These are phyloP conservation scores for Yamadazyma trypodendri DNA, from an alignment of 1,139 yeast species.

Conservation along the genomic window DNA sequence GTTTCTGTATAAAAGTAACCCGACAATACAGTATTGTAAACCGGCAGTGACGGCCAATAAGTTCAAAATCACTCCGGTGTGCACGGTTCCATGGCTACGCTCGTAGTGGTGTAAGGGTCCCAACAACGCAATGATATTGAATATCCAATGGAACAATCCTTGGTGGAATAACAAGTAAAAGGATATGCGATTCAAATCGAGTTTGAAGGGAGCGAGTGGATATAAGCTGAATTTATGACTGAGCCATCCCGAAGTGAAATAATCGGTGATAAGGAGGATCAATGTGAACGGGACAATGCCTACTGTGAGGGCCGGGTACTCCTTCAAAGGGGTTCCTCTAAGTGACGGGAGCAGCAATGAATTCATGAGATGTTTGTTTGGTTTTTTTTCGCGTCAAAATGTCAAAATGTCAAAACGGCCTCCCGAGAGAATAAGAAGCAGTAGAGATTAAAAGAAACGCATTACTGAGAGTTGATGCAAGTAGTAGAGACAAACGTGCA, in stretches of 20 bases:
- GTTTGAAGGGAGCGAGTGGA: slow-evolving; percentile 55
- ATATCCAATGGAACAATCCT: slow-evolving; percentile 57
- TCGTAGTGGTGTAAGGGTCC: slow-evolving; percentile 73
- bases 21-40: slow-evolving; percentile 58
- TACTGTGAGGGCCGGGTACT: slow-evolving; percentile 63
- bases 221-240: slow-evolving; percentile 36
- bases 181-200: slow-evolving; percentile 65
- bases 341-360: background rate
- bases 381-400: background rate
- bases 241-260: slow-evolving; percentile 18
- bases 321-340: slow-evolving; percentile 5
- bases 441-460: too few relatives aligned
- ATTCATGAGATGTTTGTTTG: background rate
- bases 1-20: slow-evolving; percentile 53
- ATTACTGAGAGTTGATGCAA: too few relatives aligned
- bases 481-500: too few relatives aligned
- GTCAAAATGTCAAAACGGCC: background rate
- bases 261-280: slow-evolving; percentile 33
- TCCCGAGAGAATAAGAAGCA: too few relatives aligned
- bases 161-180: slow-evolving; percentile 75
- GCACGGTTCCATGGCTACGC: slow-evolving; percentile 75
- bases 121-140: slow-evolving; percentile 59
- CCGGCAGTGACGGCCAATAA: slow-evolving; percentile 72
- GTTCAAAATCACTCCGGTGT: slow-evolving; percentile 81
- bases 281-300: slow-evolving; percentile 61